Percentiles rank a stretch among this genome's conserved stretches.
These are phyloP conservation scores for Aurantiochytrium sp. DNA, from an alignment of 108 stramenopile genomes.

Conservation along the genomic window DNA sequence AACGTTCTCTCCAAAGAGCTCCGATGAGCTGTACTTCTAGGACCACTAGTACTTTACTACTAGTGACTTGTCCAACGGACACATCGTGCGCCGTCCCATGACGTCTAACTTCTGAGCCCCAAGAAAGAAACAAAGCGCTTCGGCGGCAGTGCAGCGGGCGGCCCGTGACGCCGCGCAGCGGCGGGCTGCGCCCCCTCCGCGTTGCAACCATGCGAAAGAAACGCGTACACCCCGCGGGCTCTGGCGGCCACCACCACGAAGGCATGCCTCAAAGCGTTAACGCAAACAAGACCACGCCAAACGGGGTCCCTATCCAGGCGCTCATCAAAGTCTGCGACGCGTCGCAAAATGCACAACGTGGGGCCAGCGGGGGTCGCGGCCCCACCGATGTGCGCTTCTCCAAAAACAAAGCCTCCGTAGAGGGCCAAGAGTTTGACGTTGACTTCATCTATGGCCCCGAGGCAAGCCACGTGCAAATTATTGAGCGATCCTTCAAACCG, in stretches of 20 bases:
- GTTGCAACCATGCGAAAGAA: not conserved
- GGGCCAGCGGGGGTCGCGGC: not conserved
- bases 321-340: not conserved
- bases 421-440: not conserved
- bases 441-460: not conserved
- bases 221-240: not conserved
- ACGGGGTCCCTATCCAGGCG: not conserved
- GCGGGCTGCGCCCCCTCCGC: no score
- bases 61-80: no score
- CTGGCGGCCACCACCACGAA: not conserved
- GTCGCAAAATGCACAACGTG: not conserved
- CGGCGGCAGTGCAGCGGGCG: no score
- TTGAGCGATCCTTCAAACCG: not conserved
- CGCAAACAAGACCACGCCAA: not conserved
- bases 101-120: no score
- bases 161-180: no score
- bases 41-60: no score
- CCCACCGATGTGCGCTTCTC: not conserved
- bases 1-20: no score
- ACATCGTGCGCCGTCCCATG: no score
- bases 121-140: no score
- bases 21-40: no score
- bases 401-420: slow-evolving; percentile 10
- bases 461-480: not conserved
- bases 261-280: not conserved